A percentile compares a stretch with the other conserved stretches of the same genome.
These are phyloP conservation scores for Cercospora zeae-maydis DNA, from an alignment of 2,329 filamentous ascomycete species.

Conservation along the genomic window DNA sequence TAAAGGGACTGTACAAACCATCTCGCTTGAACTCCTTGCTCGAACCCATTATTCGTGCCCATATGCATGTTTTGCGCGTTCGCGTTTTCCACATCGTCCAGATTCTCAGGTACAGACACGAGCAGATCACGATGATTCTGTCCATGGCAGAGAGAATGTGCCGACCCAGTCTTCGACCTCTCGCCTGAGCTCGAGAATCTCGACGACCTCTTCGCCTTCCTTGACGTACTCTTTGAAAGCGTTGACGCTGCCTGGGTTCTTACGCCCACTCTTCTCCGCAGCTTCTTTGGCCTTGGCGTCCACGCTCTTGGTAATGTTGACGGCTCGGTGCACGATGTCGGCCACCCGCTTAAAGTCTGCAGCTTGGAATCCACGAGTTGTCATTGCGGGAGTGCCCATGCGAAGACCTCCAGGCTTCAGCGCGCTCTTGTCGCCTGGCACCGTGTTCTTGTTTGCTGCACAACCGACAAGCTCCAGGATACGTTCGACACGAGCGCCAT, in stretches of 20 bases:
- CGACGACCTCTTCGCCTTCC: conserved; percentile 63
- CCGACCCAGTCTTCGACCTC: conserved; percentile 78
- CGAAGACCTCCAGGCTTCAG: conserved; percentile 89
- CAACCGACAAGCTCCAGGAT: conserved; percentile 97
- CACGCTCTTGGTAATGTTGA: conserved; percentile 71
- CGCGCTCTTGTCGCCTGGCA: conserved; percentile 90
- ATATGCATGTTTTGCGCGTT: background rate
- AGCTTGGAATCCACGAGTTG: conserved; percentile 84
- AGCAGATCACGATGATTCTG: conserved; percentile 12
- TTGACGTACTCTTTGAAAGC: conserved; percentile 66
- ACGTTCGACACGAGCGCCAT: conserved; percentile 91
- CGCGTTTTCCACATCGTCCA: background rate
- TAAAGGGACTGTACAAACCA: conserved; percentile 13
- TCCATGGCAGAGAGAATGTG: conserved; percentile 69
- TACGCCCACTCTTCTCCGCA: conserved; percentile 64
- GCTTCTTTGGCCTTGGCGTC: conserved; percentile 68
- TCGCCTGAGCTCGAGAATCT: conserved; percentile 68
- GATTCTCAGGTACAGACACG: background rate
- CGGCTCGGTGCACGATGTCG: conserved; percentile 78
- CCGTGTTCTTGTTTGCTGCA: conserved; percentile 99
- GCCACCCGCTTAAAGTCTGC: conserved; percentile 84
- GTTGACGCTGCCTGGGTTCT: conserved; percentile 62
- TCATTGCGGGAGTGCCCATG: conserved; percentile 97
- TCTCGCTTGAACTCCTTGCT: conserved; percentile 5
- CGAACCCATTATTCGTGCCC: background rate